Percentiles rank a stretch among this genome's conserved stretches.
Evolutionary conservation across 768 basidiomycete genomes (phyloP).

Genomic region (Termitomyces sp.): DNA sequence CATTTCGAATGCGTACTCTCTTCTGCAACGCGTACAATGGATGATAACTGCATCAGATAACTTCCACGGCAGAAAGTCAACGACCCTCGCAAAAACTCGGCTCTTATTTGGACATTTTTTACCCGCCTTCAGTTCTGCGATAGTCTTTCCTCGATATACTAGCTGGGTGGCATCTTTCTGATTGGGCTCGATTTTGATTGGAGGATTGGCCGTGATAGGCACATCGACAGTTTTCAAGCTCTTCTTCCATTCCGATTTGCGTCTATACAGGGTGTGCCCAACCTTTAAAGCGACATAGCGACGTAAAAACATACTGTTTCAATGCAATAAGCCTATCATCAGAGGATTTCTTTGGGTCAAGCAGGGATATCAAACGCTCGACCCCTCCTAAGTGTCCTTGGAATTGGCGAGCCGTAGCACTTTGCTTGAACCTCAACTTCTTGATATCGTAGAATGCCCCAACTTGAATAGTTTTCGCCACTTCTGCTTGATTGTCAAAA

Average conservation of each 20-base stretch:
- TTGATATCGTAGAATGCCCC: slow-evolving; percentile 46
- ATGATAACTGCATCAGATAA: slow-evolving; percentile 45
- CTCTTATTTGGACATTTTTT: slow-evolving; percentile 34
- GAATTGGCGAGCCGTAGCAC: slow-evolving; percentile 23
- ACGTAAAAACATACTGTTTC: slow-evolving; percentile 30
- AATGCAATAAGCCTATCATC: slow-evolving; percentile 38
- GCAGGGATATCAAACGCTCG: slow-evolving; percentile 38
- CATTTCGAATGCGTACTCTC: slow-evolving; percentile 35
- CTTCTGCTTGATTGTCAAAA: slow-evolving; percentile 42
- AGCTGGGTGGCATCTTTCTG: background rate
- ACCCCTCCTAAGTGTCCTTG: slow-evolving; percentile 46
- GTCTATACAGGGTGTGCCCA: slow-evolving; percentile 14
- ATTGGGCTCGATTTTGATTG: background rate
- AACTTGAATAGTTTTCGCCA: slow-evolving; percentile 30
- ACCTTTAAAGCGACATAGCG: background rate
- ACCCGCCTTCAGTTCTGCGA: slow-evolving; percentile 33
- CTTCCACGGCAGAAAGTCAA: slow-evolving; percentile 54
- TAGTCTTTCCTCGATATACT: slow-evolving; percentile 19
- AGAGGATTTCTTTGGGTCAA: slow-evolving; percentile 30
- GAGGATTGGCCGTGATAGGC: background rate
- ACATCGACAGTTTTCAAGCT: background rate
- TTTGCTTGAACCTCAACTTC: slow-evolving; percentile 47
- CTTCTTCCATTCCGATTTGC: slow-evolving; percentile 26
- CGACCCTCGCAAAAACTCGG: slow-evolving; percentile 43
- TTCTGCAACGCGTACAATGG: slow-evolving; percentile 50